These are phyloP conservation scores for Daldinia vernicosa DNA, from an alignment of 495 filamentous ascomycete genomes.

Conservation along the genomic window DNA sequence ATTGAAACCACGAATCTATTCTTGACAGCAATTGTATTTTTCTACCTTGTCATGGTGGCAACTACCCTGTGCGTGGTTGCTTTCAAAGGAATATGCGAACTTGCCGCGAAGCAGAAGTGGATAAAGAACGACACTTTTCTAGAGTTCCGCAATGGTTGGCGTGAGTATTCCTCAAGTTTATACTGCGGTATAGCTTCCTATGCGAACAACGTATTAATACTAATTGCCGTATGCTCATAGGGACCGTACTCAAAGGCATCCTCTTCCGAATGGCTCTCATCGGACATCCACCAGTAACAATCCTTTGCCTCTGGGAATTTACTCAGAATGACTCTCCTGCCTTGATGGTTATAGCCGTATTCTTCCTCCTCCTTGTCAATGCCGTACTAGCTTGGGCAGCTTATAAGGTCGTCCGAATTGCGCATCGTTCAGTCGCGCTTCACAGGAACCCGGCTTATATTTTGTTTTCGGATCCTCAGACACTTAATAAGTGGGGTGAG, in stretches of 20 bases:
- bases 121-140: slow-evolving; percentile 88
- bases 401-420: slow-evolving; percentile 87
- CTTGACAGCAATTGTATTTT: slow-evolving; percentile 89
- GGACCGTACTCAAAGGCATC: slow-evolving; percentile 85
- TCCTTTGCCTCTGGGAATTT: slow-evolving; percentile 94
- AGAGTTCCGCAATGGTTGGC: slow-evolving; percentile 93
- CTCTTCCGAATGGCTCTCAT: slow-evolving; percentile 91
- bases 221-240: slow-evolving; percentile 15
- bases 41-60: slow-evolving; percentile 78
- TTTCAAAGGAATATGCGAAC: slow-evolving; percentile 83
- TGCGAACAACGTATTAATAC: not conserved
- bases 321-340: slow-evolving; percentile 86
- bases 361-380: slow-evolving; percentile 85
- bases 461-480: slow-evolving; percentile 90
- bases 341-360: slow-evolving; percentile 84
- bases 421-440: slow-evolving; percentile 83
- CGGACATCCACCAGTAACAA: slow-evolving; percentile 89
- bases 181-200: not conserved
- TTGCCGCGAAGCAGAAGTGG: slow-evolving; percentile 72
- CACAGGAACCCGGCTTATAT: slow-evolving; percentile 98
- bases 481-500: slow-evolving; percentile 90
- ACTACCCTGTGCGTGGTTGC: slow-evolving; percentile 74
- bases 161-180: slow-evolving; percentile 24
- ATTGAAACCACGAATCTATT: slow-evolving; percentile 97
- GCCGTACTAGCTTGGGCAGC: slow-evolving; percentile 85